phyloP scores from a whole-genome alignment of 768 basidiomycete species.

The Gelatoporia subvermispora region DNA sequence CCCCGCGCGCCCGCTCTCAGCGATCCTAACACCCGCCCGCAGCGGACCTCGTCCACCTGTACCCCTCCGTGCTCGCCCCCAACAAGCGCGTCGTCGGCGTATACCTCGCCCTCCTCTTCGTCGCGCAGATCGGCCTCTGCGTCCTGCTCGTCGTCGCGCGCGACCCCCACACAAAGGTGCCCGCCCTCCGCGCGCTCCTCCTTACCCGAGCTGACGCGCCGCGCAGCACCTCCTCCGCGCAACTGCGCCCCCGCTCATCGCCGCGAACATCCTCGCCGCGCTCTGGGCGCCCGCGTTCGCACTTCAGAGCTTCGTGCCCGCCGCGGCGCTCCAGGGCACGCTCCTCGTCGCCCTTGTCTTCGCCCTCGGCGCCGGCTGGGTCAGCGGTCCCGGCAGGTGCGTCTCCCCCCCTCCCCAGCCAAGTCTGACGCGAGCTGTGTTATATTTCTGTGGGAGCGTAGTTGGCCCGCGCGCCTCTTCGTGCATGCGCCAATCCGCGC shows the following conservation, averaged over 20 bases:
- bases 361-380: no score
- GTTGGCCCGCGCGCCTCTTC: constrained; percentile 32
- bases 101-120: constrained; percentile 58
- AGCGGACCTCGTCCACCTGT: constrained; percentile 47
- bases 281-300: no score
- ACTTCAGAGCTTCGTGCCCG: no score
- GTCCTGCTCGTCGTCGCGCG: constrained; percentile 65
- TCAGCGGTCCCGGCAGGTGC: no score
- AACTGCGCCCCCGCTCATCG: no score
- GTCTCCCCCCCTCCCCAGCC: no score
- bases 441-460: no score
- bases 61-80: constrained; percentile 74
- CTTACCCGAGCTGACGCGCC: constrained; percentile 42
- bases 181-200: constrained; percentile 5
- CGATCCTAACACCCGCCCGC: background rate
- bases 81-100: constrained; percentile 48
- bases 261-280: no score
- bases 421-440: no score
- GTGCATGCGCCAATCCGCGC: constrained; percentile 87
- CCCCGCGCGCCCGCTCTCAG: background rate
- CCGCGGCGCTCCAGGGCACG: no score
- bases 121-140: constrained; percentile 79
- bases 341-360: no score
- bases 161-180: constrained; percentile 78
- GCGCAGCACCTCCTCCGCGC: no score